A percentile compares a stretch with the other conserved stretches of the same genome.
phyloP scores from a whole-genome alignment of 2,329 filamentous ascomycete genomes.

The Monosporascus ibericus region DNA sequence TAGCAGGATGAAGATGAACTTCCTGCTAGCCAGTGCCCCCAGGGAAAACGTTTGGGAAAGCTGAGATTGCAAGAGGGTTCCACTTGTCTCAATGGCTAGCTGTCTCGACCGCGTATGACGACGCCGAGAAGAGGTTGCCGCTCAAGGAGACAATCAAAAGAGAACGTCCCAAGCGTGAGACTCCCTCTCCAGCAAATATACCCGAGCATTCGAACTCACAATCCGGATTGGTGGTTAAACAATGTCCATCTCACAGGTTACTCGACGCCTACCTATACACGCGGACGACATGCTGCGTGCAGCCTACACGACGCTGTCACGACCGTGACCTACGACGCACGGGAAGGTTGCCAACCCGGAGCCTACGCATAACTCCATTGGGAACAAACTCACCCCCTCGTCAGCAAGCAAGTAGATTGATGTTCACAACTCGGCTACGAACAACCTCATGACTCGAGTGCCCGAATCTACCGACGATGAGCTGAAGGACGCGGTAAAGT shows the following conservation, averaged over 20 bases:
- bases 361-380: slow-evolving; percentile 74
- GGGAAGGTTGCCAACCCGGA: slow-evolving; percentile 60
- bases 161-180: not conserved
- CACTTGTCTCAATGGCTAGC: not conserved
- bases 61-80: not conserved
- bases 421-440: slow-evolving; percentile 76
- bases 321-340: slow-evolving; percentile 55
- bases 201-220: not conserved
- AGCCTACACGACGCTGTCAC: not conserved
- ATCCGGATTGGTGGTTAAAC: not conserved
- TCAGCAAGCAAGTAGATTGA: slow-evolving; percentile 68
- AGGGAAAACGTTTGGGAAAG: not conserved
- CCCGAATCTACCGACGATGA: slow-evolving; percentile 78
- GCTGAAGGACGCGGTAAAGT: slow-evolving; percentile 68
- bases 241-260: not conserved
- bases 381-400: slow-evolving; percentile 74
- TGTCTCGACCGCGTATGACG: not conserved
- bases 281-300: not conserved
- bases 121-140: not conserved
- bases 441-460: slow-evolving; percentile 77
- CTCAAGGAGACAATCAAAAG: not conserved
- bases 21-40: not conserved
- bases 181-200: not conserved
- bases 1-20: not conserved
- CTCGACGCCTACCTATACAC: not conserved